These are phyloP conservation scores for Coccinonectria pachysandricola DNA, from an alignment of 2,329 filamentous ascomycete species.

Conservation along the genomic window DNA sequence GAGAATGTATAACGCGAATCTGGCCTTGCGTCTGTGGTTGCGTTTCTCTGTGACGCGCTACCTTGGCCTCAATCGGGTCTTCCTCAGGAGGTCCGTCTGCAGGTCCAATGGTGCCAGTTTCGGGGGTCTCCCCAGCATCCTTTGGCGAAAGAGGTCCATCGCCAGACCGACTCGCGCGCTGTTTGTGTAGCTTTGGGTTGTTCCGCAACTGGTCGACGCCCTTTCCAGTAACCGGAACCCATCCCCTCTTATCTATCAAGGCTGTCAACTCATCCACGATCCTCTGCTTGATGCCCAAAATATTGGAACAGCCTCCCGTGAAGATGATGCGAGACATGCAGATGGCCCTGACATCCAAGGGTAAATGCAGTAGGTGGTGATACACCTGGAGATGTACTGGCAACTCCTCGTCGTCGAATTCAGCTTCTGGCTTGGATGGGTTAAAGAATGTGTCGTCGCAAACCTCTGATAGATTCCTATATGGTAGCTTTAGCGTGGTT, in stretches of 20 bases:
- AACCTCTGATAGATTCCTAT: conserved; percentile 60
- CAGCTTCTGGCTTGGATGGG: conserved; percentile 34
- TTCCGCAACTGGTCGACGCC: conserved; percentile 45
- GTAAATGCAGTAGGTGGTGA: conserved; percentile 61
- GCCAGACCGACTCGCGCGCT: conserved; percentile 10
- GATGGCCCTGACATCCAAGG: conserved; percentile 68
- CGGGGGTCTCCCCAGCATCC: conserved; percentile 15
- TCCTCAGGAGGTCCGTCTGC: conserved; percentile 16
- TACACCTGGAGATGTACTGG: conserved; percentile 71
- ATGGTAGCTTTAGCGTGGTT: conserved; percentile 53
- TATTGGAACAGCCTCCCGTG: conserved; percentile 66
- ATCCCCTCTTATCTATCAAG: conserved; percentile 59
- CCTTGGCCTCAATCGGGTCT: conserved; percentile 27
- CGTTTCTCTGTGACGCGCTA: conserved; percentile 23
- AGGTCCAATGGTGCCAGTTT: conserved; percentile 10
- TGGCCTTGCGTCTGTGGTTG: conserved; percentile 42
- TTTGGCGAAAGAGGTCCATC: conserved; percentile 13
- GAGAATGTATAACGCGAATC: conserved; percentile 55
- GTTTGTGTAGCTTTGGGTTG: conserved; percentile 32
- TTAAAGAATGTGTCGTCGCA: conserved; percentile 69
- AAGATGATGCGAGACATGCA: conserved; percentile 89
- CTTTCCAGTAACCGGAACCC: conserved; percentile 66
- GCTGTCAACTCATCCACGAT: conserved; percentile 64
- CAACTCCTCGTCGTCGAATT: conserved; percentile 79
- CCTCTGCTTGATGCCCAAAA: conserved; percentile 70